A percentile compares a stretch with the other conserved stretches of the same genome.
These are phyloP conservation scores for Penicillium cinerascens DNA, from an alignment of 495 filamentous ascomycete species.

Conservation along the genomic window DNA sequence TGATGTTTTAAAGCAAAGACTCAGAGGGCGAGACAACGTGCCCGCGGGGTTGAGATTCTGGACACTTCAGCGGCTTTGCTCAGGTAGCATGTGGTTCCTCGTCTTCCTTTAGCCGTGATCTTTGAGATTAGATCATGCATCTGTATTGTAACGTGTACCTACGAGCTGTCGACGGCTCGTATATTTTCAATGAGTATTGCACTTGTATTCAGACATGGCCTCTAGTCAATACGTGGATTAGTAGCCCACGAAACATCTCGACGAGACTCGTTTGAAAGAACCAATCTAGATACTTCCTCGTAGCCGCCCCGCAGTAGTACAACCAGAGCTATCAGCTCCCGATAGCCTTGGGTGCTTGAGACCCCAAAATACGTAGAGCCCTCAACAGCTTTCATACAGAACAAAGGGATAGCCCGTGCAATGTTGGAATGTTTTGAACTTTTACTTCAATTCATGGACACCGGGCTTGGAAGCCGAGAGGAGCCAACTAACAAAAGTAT, in stretches of 20 bases:
- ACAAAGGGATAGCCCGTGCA: neutral
- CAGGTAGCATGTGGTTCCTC: slow-evolving; percentile 19
- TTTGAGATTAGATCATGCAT: slow-evolving; percentile 6
- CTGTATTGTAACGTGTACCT: slow-evolving; percentile 19
- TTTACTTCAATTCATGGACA: slow-evolving; percentile 43
- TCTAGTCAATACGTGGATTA: neutral
- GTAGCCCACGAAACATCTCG: neutral
- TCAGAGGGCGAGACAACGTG: neutral
- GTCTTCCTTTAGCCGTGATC: slow-evolving; percentile 10
- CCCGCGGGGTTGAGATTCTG: slow-evolving; percentile 1
- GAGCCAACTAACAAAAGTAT: slow-evolving; percentile 41
- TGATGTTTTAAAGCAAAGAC: slow-evolving; percentile 24
- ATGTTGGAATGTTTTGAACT: slow-evolving; percentile 32
- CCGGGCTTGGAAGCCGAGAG: slow-evolving; percentile 38
- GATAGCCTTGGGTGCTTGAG: neutral
- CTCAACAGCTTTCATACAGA: neutral
- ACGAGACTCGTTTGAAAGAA: neutral
- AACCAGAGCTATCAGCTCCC: neutral
- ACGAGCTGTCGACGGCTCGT: slow-evolving; percentile 4
- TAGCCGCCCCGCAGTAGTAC: neutral
- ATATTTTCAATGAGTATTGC: neutral
- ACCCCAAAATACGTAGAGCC: neutral
- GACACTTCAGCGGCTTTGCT: slow-evolving; percentile 16
- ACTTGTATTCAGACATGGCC: neutral
- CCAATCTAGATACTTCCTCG: neutral